Conservation (phyloP, 129 eudicot genomes). For the Cynara cardunculus region DNA sequence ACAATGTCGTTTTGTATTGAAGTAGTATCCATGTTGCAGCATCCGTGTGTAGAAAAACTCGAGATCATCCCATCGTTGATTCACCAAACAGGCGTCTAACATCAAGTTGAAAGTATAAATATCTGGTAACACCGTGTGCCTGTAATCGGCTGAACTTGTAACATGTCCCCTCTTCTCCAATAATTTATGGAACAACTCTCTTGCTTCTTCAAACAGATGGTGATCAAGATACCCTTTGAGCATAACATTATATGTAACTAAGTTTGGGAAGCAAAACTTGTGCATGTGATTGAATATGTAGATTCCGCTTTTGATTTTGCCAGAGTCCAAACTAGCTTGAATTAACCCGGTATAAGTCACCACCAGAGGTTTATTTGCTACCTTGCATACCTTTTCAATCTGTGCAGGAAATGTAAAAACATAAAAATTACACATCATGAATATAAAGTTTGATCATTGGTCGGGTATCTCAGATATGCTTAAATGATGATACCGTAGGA, state of each 20-base stretch:
- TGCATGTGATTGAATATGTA: constrained; percentile 75
- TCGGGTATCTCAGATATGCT: background rate
- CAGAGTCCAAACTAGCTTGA: constrained; percentile 72
- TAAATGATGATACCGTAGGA: too few relatives aligned
- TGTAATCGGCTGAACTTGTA: constrained; percentile 37
- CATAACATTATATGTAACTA: constrained; percentile 81
- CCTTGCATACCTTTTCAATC: constrained; percentile 84
- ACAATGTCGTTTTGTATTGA: constrained; percentile 78
- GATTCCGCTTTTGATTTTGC: constrained; percentile 50
- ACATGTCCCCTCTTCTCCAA: constrained; percentile 39
- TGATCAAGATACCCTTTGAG: constrained; percentile 71
- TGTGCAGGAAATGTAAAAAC: constrained; percentile 23
- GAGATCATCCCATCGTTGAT: constrained; percentile 73
- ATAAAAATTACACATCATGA: background rate
- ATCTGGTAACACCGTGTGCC: constrained; percentile 58
- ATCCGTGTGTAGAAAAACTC: constrained; percentile 56
- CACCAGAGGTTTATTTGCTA: constrained; percentile 87
- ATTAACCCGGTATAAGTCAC: constrained; percentile 89
- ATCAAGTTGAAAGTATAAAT: constrained; percentile 71
- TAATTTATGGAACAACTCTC: constrained; percentile 47
- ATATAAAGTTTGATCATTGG: background rate
- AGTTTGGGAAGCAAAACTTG: constrained; percentile 77
- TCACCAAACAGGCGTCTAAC: constrained; percentile 56
- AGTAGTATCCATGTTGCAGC: constrained; percentile 69
- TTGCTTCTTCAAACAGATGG: constrained; percentile 69